Evolutionary conservation across 306 rosid species (phyloP), one percentile per base, ranked within the genome.

Genomic region (Cucurbita argyrosperma): DNA sequence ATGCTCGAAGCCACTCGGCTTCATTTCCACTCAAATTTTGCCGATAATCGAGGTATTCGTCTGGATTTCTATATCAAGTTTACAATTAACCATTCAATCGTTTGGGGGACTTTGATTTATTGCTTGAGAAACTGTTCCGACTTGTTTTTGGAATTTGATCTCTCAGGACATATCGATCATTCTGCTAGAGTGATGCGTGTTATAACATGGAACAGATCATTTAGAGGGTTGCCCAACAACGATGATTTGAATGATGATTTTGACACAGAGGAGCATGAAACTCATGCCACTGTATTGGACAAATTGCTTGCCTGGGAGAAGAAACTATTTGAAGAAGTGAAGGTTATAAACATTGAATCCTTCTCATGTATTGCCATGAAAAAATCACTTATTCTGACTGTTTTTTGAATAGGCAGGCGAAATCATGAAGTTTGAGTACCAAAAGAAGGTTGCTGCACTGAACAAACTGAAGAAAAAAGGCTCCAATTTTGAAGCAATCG

Each of bases 241-340:
- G 90, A 88, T 73, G 85, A 85, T 49, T 87, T 82, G 75, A 88
- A 88, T 71, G 96, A 94, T 87, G 97, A 89, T 53, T 82, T 81
- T 68, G 96, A 91, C 60, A 26, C 86, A 5, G 96, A 88, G 30
- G 97, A 88, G 78, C 81, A 87, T 0, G 99, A 94, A 86, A 94
- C 99, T 50, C 99, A 94, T 72, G 99, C 96, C 62, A 83, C 97
- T 10, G 80, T 94, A 50, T 80, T 95, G 91, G 99, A 95, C 82
- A 95, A 95, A 82, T 75, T 91, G 89, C 87, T 95, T 14, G 97
- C 99, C 0, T 95, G 97, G 99, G 99, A 95, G 81, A 95, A 95
- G 80, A 95, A 95, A 78, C 91, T 95, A 37, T 95, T 87, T 55
- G 96, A 95, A 58, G 99, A 95, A 88, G 96, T 95, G 19, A 95